These are phyloP conservation scores for Lactarius vividus DNA, from an alignment of 768 basidiomycete genomes.

Conservation along the genomic window DNA sequence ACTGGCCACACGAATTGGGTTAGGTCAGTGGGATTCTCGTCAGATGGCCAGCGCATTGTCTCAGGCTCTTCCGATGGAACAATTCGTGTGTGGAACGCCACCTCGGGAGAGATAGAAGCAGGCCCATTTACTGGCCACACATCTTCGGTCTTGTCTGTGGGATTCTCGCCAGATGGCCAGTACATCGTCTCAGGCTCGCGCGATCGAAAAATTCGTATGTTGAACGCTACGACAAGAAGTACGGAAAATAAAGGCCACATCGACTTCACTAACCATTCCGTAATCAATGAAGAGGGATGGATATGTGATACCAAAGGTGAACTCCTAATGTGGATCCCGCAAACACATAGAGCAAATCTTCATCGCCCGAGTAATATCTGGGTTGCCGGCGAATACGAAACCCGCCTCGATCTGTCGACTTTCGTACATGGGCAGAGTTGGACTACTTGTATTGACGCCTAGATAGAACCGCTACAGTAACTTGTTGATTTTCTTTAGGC, in stretches of 20 bases:
- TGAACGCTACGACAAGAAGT: background rate
- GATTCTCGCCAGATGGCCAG: background rate
- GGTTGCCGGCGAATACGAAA: background rate
- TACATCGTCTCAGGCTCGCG: background rate
- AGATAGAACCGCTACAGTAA: background rate
- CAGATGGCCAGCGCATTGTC: constrained; percentile 1
- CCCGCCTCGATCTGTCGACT: background rate
- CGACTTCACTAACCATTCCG: background rate
- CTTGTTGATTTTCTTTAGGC: background rate
- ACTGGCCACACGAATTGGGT: background rate
- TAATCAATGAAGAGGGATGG: background rate
- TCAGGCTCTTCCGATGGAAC: background rate
- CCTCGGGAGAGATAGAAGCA: background rate
- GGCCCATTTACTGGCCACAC: background rate
- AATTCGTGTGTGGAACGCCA: background rate
- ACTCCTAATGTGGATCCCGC: background rate
- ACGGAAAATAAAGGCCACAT: background rate
- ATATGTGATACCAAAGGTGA: background rate
- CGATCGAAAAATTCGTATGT: background rate
- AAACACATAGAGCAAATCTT: background rate
- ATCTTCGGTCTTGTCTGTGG: background rate
- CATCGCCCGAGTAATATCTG: background rate
- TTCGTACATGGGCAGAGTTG: background rate
- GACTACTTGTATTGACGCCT: background rate
- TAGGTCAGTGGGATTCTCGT: background rate